These are phyloP conservation scores for Podila horticola DNA, from an alignment of 192 early-diverging fungal genomes.

Conservation along the genomic window DNA sequence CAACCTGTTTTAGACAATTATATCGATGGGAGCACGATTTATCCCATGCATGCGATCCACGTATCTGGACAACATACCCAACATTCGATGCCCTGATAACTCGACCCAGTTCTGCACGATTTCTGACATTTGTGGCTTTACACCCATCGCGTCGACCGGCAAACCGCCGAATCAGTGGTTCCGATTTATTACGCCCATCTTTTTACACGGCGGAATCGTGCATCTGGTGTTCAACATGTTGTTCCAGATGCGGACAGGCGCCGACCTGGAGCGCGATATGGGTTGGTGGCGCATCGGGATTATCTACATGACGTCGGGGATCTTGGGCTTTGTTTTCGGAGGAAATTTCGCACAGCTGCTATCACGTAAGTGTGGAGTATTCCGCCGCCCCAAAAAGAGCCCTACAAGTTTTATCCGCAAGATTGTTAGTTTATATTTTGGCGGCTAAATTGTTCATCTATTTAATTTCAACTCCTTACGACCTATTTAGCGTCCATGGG, in stretches of 20 bases:
- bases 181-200: constrained; percentile 84
- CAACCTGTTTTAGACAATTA: constrained; percentile 60
- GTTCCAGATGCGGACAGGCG: constrained; percentile 77
- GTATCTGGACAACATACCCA: constrained; percentile 18
- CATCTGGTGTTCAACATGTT: constrained; percentile 82
- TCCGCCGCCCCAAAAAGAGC: no score
- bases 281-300: constrained; percentile 76
- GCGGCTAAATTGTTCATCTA: not conserved
- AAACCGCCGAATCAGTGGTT: constrained; percentile 78
- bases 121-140: constrained; percentile 69
- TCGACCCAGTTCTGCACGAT: constrained; percentile 51
- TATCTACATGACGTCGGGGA: constrained; percentile 80
- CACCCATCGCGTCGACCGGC: constrained; percentile 53
- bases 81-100: constrained; percentile 54
- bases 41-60: constrained; percentile 80
- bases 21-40: constrained; percentile 79
- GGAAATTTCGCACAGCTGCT: constrained; percentile 65
- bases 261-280: constrained; percentile 79
- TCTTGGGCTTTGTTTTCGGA: constrained; percentile 85
- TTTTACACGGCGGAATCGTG: constrained; percentile 83
- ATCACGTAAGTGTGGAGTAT: constrained; percentile 50
- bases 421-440: constrained; percentile 11
- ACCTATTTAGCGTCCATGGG: constrained; percentile 66
- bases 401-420: not conserved
- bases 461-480: not conserved